Base-by-base conservation (phyloP, 441 rosid genomes). In the Gossypium laxum region DNA sequence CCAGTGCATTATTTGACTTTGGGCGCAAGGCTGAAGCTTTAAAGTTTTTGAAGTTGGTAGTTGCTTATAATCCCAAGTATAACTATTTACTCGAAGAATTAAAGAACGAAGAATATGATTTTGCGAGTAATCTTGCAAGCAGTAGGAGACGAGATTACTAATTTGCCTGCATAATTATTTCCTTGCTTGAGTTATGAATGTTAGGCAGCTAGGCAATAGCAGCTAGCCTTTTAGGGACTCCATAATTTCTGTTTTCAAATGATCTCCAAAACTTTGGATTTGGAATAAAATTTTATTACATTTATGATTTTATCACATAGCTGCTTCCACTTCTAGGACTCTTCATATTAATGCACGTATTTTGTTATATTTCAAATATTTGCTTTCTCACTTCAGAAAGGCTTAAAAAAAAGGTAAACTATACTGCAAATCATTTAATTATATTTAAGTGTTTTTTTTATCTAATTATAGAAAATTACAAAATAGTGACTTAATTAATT, bases 21-120 rank as follows among this genome's bases (percentile, higher is more conserved):
- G 92, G 91, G 66, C 88, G 89, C 30, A 89, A 82, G 79, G 89
- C 78, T 5, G 97, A 93, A 78, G 97, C 96, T 11, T 82, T 75
- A n/a, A 81, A 85, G 73, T 79, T 83, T 76, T 76, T 89, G 72
- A 84, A 87, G 22, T 59, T 72, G 74, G 91, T 88, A 67, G 95
- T 78, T 22, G 96, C 93, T 66, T 87, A 87, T 71, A 74, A 93
- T 83, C 82, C 95, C 10, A 67, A 74, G 0, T 84, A 79, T 32
- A 76, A 76, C 2, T 78, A 83, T 54, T 58, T 86, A 18, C 73
- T 93, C 67, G 86, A 87, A 75, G 83, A 84, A 43, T 84, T 84
- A 43, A 96, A 89, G 73, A 87, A 86, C n/a, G 88, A 83, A 0
- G 83, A 79, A n/a, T 82, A 80, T 15, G 69, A 77, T 24, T 78